Conservation (phyloP, 2,329 filamentous ascomycete species). For the Botrytis elliptica region DNA sequence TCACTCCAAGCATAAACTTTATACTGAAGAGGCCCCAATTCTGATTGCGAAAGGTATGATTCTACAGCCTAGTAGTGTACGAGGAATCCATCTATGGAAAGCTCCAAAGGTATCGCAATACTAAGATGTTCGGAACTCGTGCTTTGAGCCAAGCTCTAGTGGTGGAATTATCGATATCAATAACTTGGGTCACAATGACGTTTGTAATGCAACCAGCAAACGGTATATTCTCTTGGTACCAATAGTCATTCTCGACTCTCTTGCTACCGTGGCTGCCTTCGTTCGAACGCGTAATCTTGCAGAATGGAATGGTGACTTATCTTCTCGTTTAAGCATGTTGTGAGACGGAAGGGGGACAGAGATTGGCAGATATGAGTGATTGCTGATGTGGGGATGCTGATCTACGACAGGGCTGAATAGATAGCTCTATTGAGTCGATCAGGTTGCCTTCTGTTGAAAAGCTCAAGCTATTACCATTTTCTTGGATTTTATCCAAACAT, state of each 20-base stretch:
- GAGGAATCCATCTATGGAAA: background rate
- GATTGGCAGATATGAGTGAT: background rate
- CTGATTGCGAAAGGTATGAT: background rate
- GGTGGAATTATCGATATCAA: background rate
- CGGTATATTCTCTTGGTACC: slow-evolving; percentile 3
- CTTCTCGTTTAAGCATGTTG: slow-evolving; percentile 5
- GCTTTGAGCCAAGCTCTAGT: background rate
- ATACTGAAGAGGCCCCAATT: background rate
- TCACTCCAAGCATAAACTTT: background rate
- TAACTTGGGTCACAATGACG: background rate
- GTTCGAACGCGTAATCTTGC: slow-evolving; percentile 15
- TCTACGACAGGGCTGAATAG: background rate
- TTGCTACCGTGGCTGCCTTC: slow-evolving; percentile 4
- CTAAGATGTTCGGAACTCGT: background rate
- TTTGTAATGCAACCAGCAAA: background rate
- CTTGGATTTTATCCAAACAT: background rate
- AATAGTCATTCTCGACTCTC: background rate
- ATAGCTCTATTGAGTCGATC: background rate
- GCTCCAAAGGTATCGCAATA: background rate
- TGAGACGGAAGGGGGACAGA: background rate
- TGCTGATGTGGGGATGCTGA: slow-evolving; percentile 12
- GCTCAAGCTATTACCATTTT: background rate
- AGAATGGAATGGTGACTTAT: background rate
- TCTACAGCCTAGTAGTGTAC: background rate
- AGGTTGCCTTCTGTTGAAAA: background rate